Base-by-base conservation (phyloP, 1,284 basidiomycete species). In the Rhizoctonia solani region DNA sequence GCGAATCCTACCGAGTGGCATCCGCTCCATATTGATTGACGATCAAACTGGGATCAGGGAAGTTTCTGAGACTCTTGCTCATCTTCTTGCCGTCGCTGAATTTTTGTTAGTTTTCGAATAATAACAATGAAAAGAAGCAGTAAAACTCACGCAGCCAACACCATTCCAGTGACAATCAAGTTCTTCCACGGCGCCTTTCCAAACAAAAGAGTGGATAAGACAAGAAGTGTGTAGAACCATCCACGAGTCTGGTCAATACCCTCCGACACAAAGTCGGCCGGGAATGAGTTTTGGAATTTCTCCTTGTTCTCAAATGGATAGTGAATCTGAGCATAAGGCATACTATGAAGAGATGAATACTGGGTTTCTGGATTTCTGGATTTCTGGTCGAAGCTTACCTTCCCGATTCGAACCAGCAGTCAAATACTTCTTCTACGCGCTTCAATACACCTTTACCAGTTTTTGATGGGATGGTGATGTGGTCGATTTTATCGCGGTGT, bases 381-480 rank as follows among this genome's bases (percentile, higher is more conserved):
- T n/a, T n/a, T n/a, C n/a, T n/a, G n/a, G n/a, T n/a, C n/a, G n/a
- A n/a, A n/a, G 71, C 83, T 69, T 72, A 93, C 93, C 91, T 94
- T 79, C 97, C 97, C 5, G 96, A 98, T 81, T 99, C 97, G 77
- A 99, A 99, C 97, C 97, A 99, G 77, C 97, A 99, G 77, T 99
- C 97, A 77, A 99, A 99, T 32, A 99, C 95, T 77, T 98, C 97
- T 69, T 98, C 93, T 19, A 98, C 85, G 68, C 96, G 88, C 77
- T 85, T 92, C 47, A 99, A 81, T 21, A 80, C 78, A 21, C 96
- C 97, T 75, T 95, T 97, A 70, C 95, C 96, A 77, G 87, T 79
- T 75, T 90, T 82, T 34, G 95, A 98, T 3, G 96, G 97, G 74
- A 99, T 98, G 67, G 93, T 95, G 80, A 99, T 93, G 75, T 92